phyloP scores from a whole-genome alignment of 495 filamentous ascomycete genomes.

The Penicillium chermesinum region DNA sequence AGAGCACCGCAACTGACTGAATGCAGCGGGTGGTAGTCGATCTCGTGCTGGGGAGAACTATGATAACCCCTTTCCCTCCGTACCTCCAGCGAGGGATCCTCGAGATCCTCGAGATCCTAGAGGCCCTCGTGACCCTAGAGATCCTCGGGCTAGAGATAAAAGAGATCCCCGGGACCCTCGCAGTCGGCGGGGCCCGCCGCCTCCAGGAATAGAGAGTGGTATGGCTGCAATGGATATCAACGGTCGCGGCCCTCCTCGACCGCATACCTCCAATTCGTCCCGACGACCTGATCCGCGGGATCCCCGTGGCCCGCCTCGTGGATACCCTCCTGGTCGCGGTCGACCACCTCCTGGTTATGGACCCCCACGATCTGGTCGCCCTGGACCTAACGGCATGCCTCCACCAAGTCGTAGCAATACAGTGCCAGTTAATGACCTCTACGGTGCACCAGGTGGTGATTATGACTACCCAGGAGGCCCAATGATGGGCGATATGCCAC shows the following conservation, averaged over 20 bases:
- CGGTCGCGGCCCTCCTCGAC: slow-evolving; percentile 33
- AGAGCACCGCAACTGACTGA: slow-evolving; percentile 12
- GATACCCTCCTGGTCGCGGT: slow-evolving; percentile 21
- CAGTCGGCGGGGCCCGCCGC: slow-evolving; percentile 21
- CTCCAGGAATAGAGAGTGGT: slow-evolving; percentile 40
- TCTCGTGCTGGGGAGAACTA: slow-evolving; percentile 49
- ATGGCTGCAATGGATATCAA: slow-evolving; percentile 58
- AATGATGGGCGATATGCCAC: slow-evolving; percentile 13
- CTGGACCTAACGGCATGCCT: slow-evolving; percentile 15
- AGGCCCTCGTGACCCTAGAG: slow-evolving; percentile 15
- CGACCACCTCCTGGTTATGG: slow-evolving; percentile 16
- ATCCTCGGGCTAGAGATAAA: background rate
- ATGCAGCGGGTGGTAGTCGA: slow-evolving; percentile 18
- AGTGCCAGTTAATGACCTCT: slow-evolving; percentile 25
- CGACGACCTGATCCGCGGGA: slow-evolving; percentile 25
- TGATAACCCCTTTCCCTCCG: slow-evolving; percentile 65
- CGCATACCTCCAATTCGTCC: slow-evolving; percentile 35
- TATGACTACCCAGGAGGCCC: slow-evolving; percentile 16
- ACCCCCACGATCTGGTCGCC: slow-evolving; percentile 3
- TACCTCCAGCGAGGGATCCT: slow-evolving; percentile 35
- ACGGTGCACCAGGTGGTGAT: slow-evolving; percentile 32
- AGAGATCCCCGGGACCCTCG: slow-evolving; percentile 15
- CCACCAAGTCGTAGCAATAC: slow-evolving; percentile 36
- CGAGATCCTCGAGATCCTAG: slow-evolving; percentile 14
- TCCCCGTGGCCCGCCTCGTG: slow-evolving; percentile 16